Evolutionary conservation across 768 basidiomycete species (phyloP), one percentile per base, ranked within the genome.

Genomic region (Xanthoconium purpureum): DNA sequence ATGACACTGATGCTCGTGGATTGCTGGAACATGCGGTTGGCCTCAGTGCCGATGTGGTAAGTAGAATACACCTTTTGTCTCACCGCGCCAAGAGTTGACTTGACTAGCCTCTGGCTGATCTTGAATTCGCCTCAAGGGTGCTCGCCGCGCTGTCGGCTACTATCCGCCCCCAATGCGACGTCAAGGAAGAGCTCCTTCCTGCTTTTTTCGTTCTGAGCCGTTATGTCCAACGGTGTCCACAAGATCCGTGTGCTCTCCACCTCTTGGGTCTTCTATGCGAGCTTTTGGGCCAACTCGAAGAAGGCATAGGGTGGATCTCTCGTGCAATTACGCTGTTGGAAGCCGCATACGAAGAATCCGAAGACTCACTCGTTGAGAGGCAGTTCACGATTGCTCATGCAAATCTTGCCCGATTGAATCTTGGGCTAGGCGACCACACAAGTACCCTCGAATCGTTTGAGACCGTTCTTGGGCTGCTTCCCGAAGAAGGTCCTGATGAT

Each of bases 231-330:
- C 80, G 81, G 38, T 76, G 80, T 7, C 87, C 92, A 0, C 72
- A 77, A 48, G 90, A 97, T 61, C 78, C 88, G 2, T 77, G 84
- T 29, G 94, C 86, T 1, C 73, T 92, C 11, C 93, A 98, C 66
- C 83, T 98, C 17, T 84, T 89, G 54, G 89, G 85, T 0, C 81
- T 98, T 6, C 75, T 98, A 20, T 92, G 88, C 67, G 97, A 99
- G 67, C 80, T 85, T 50, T 74, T 98, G 6, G 89, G 87, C 13
- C 87, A 91, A 38, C 64, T 79, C 30, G 82, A 84, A 15, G 77
- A 84, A 30, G 90, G 85, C 7, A 73, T 78, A 15, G 71, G 76
- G 28, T 74, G 84, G 35, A 77, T 94, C 39, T 70, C 77, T 35
- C 79, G 78, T 30, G 85, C 89, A 1, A 90, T 92, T 14, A 56